Conservation (phyloP, 2,329 filamentous ascomycete genomes). For the Boeremia lycopersici region DNA sequence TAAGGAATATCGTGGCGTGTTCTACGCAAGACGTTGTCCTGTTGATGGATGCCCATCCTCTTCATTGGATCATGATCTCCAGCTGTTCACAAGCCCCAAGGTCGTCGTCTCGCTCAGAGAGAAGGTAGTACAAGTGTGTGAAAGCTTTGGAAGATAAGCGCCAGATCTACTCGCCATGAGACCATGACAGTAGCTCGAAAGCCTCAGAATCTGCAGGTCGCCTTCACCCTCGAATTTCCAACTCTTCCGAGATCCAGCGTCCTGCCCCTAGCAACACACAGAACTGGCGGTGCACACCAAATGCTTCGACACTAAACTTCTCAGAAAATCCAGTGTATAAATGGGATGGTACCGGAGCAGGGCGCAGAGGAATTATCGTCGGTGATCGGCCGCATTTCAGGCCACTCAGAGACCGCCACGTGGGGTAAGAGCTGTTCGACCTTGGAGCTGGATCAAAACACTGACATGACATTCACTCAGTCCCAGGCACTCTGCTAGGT, state of each 20-base stretch:
- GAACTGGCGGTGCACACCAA: conserved; percentile 4
- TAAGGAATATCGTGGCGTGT: conserved; percentile 25
- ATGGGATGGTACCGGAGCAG: conserved; percentile 19
- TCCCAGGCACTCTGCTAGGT: conserved; percentile 14
- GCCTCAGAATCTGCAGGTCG: conserved; percentile 33
- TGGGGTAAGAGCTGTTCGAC: conserved; percentile 34
- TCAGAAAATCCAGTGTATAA: background rate
- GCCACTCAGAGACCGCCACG: conserved; percentile 53
- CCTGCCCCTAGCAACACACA: background rate
- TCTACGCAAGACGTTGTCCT: conserved; percentile 25
- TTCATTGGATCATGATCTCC: conserved; percentile 34
- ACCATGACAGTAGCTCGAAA: conserved; percentile 17
- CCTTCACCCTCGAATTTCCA: conserved; percentile 26
- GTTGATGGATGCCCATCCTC: conserved; percentile 26
- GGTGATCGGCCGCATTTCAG: conserved; percentile 46
- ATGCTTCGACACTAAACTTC: conserved; percentile 6
- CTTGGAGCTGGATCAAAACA: conserved; percentile 25
- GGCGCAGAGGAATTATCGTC: conserved; percentile 20
- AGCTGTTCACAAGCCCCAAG: conserved; percentile 24
- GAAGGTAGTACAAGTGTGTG: conserved; percentile 40
- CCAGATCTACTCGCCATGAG: conserved; percentile 37
- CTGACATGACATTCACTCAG: conserved; percentile 25
- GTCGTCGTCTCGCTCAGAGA: conserved; percentile 26
- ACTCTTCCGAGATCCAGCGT: conserved; percentile 19
- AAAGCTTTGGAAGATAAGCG: conserved; percentile 39